These are phyloP conservation scores for Cytospora schulzeri DNA, from an alignment of 2,329 filamentous ascomycete species.

Conservation along the genomic window DNA sequence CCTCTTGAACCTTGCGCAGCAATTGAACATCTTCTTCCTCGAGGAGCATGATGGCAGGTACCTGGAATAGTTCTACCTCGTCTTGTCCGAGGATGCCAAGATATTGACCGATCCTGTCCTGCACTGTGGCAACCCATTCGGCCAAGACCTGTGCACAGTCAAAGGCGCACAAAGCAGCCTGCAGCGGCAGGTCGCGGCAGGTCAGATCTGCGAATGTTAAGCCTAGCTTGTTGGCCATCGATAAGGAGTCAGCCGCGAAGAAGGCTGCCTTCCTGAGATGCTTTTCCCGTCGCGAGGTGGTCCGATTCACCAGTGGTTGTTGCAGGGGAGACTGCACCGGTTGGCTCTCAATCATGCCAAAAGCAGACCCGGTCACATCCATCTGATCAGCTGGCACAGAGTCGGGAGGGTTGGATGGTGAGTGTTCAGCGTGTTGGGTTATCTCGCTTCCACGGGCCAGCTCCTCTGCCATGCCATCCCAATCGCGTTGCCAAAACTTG, in stretches of 20 bases:
- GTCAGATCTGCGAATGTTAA: constrained; percentile 83
- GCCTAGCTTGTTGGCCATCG: constrained; percentile 83
- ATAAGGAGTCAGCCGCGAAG: constrained; percentile 88
- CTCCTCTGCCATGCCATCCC: constrained; percentile 88
- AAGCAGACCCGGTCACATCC: constrained; percentile 49
- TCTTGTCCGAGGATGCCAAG: constrained; percentile 85
- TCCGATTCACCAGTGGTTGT: constrained; percentile 39
- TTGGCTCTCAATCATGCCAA: constrained; percentile 54
- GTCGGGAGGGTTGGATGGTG: constrained; percentile 46
- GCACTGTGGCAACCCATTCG: constrained; percentile 91
- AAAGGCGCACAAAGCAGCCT: constrained; percentile 88
- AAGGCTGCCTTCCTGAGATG: constrained; percentile 93
- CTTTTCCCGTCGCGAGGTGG: constrained; percentile 75
- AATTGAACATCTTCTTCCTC: constrained; percentile 91
- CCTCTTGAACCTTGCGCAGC: constrained; percentile 77
- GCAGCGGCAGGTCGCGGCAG: constrained; percentile 82
- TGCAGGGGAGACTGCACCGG: constrained; percentile 49
- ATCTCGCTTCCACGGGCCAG: constrained; percentile 77
- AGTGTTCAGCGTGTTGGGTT: constrained; percentile 69
- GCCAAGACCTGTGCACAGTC: constrained; percentile 93
- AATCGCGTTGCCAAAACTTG: constrained; percentile 91
- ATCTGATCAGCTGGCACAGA: constrained; percentile 17
- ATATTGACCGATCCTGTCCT: constrained; percentile 90
- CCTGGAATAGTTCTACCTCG: constrained; percentile 74
- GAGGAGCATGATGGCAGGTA: constrained; percentile 85